These are phyloP conservation scores for Nakazawaea ambrosiae DNA, from an alignment of 805 yeast species.

Conservation along the genomic window DNA sequence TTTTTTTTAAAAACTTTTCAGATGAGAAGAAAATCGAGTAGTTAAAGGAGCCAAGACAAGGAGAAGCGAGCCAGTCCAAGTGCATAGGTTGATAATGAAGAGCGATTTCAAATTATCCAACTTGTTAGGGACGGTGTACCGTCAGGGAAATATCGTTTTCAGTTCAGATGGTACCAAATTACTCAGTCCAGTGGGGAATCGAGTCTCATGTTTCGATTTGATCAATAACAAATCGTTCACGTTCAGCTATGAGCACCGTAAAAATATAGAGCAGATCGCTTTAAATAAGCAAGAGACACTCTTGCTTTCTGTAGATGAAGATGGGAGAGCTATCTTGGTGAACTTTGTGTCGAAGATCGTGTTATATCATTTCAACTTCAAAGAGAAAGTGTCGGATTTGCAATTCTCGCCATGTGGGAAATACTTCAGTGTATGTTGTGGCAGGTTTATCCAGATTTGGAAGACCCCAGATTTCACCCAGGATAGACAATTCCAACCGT, in stretches of 20 bases:
- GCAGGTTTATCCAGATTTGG: conserved; percentile 87
- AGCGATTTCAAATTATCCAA: conserved; percentile 87
- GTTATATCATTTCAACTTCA: conserved; percentile 90
- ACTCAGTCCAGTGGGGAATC: conserved; percentile 89
- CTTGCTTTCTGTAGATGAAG: conserved; percentile 76
- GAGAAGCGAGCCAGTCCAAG: not conserved
- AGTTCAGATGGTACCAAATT: conserved; percentile 81
- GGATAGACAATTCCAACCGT: conserved; percentile 94
- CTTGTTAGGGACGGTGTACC: conserved; percentile 87
- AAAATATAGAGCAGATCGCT: conserved; percentile 72
- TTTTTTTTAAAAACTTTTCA: conserved; percentile 1
- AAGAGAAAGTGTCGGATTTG: conserved; percentile 64
- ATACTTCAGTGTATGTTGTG: conserved; percentile 79
- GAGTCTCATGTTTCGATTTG: conserved; percentile 85
- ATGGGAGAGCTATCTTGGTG: conserved; percentile 89
- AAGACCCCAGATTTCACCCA: conserved; percentile 74
- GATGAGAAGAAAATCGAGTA: not conserved
- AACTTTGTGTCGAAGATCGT: conserved; percentile 80
- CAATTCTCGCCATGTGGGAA: conserved; percentile 86
- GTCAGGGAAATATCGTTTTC: conserved; percentile 85
- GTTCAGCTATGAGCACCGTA: conserved; percentile 87
- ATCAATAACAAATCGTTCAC: conserved; percentile 82
- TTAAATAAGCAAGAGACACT: conserved; percentile 78
- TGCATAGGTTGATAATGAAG: conserved; percentile 42
- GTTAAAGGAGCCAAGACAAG: not conserved